These are phyloP conservation scores for Phytophthora melonis DNA, from an alignment of 352 stramenopile species.

Conservation along the genomic window DNA sequence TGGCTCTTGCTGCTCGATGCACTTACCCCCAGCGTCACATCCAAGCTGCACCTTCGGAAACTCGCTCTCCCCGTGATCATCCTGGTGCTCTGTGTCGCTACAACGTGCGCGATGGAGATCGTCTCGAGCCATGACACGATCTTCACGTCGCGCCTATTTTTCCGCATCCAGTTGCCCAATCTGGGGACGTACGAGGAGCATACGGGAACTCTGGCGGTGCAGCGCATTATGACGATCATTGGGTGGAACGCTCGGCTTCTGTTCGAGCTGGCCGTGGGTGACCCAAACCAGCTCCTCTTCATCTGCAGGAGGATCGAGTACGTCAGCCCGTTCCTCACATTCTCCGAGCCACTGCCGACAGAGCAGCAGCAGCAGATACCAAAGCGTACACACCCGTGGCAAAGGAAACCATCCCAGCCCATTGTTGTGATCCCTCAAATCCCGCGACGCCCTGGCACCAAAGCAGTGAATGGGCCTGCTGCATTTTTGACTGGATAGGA, in stretches of 20 bases:
- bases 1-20: constrained; percentile 51
- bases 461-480: no score
- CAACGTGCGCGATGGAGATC: neutral
- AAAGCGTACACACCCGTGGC: neutral
- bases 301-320: constrained; percentile 25
- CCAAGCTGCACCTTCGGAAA: neutral
- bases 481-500: no score
- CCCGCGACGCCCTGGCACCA: no score
- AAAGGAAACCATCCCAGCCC: neutral
- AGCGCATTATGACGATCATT: constrained; percentile 22
- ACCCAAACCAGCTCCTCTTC: constrained; percentile 19
- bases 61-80: neutral
- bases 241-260: constrained; percentile 14
- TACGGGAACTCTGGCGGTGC: constrained; percentile 1
- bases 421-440: no score
- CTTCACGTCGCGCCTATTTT: constrained; percentile 12
- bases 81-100: constrained; percentile 2
- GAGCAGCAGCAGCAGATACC: neutral
- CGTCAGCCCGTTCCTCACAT: constrained; percentile 19
- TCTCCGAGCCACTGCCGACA: constrained; percentile 1
- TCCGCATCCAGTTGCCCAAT: neutral
- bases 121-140: constrained; percentile 2
- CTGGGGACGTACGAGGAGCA: neutral
- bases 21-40: constrained; percentile 35
- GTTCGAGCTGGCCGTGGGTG: neutral